A percentile compares a stretch with the other conserved stretches of the same genome.
Evolutionary conservation across 2,329 filamentous ascomycete genomes (phyloP).

Genomic region (Westerdykella aurantiaca): DNA sequence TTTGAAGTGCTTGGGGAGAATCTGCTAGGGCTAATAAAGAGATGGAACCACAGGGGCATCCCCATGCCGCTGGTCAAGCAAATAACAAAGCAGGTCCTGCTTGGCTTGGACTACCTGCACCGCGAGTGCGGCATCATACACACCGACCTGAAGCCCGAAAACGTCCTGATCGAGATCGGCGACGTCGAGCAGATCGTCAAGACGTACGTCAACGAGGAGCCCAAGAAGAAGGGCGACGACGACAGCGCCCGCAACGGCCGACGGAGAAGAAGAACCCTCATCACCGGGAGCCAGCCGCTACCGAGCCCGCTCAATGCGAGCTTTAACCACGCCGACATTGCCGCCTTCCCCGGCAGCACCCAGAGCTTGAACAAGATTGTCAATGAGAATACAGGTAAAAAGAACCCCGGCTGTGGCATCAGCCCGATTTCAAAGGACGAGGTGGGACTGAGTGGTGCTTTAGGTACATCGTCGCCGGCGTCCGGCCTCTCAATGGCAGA

Average conservation of each 20-base stretch:
- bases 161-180: conserved; percentile 96
- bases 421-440: conserved; percentile 39
- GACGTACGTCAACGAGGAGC: conserved; percentile 81
- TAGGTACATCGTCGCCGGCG: conserved; percentile 44
- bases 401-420: conserved; percentile 39
- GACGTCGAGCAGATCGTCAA: conserved; percentile 98
- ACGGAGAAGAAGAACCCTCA: conserved; percentile 82
- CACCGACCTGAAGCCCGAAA: conserved; percentile 95
- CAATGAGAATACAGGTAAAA: conserved; percentile 61
- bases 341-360: conserved; percentile 53
- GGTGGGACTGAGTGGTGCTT: conserved; percentile 52
- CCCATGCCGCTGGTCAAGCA: conserved; percentile 96
- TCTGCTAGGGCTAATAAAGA: conserved; percentile 88
- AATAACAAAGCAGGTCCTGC: conserved; percentile 94
- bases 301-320: conserved; percentile 90
- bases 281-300: conserved; percentile 93
- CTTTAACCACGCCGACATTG: conserved; percentile 73
- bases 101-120: conserved; percentile 93
- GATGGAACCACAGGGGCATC: conserved; percentile 96
- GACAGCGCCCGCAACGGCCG: conserved; percentile 90
- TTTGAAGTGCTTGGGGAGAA: conserved; percentile 98
- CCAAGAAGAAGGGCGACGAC: conserved; percentile 61
- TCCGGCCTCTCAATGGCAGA: conserved; percentile 54
- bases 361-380: conserved; percentile 80
- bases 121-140: conserved; percentile 98